These are phyloP conservation scores for Glycyrrhiza uralensis DNA, from an alignment of 306 rosid species.

Conservation along the genomic window DNA sequence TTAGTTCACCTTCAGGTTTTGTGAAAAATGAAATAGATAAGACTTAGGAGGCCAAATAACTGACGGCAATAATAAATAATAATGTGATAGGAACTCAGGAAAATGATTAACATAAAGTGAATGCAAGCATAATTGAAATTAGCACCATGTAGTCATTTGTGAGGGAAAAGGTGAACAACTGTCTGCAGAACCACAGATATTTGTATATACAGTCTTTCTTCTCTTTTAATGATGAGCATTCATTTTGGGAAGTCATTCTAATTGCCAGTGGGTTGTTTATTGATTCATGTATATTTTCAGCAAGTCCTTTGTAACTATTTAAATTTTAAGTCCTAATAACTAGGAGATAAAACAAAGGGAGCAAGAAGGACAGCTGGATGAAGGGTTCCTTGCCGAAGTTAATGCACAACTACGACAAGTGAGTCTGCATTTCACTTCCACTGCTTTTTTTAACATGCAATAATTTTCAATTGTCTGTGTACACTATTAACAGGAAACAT, in stretches of 20 bases:
- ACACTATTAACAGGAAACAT: not conserved
- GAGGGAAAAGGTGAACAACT: slow-evolving; percentile 12
- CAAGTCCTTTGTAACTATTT: not conserved
- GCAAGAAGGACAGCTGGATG: slow-evolving; percentile 81
- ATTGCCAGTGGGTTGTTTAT: not conserved
- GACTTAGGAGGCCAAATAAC: slow-evolving; percentile 14
- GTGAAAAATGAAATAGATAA: slow-evolving; percentile 4
- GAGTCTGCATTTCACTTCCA: slow-evolving; percentile 28
- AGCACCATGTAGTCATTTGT: not conserved
- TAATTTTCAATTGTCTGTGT: not conserved
- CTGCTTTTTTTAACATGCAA: not conserved
- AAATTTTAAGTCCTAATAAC: slow-evolving; percentile 23
- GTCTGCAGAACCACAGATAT: not conserved
- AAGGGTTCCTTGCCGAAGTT: slow-evolving; percentile 94
- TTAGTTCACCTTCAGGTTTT: slow-evolving; percentile 12
- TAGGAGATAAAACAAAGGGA: slow-evolving; percentile 79
- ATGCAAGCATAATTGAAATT: not conserved
- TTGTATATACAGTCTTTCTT: slow-evolving; percentile 11
- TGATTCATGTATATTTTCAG: not conserved
- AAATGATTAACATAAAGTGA: not conserved
- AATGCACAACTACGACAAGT: slow-evolving; percentile 90
- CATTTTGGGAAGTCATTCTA: slow-evolving; percentile 12
- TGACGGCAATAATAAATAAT: slow-evolving; percentile 8
- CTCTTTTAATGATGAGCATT: slow-evolving; percentile 1
- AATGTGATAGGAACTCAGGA: not conserved